Base-by-base conservation (phyloP, 163 green algal species). In the Scenedesmus sp. region DNA sequence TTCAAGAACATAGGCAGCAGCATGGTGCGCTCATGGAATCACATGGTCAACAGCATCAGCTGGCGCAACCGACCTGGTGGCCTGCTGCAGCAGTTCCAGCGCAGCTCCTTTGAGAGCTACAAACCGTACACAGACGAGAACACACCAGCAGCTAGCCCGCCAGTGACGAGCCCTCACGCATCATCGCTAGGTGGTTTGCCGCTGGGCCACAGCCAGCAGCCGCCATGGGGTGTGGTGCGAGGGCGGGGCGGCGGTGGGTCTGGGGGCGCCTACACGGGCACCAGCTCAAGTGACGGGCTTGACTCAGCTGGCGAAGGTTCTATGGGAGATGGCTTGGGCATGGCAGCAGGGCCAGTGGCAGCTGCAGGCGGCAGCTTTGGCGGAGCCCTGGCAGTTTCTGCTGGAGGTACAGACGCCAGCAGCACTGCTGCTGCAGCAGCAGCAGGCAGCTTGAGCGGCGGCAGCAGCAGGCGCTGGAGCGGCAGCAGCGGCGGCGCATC, bases 41-140 rank as follows among this genome's bases (percentile, higher is more conserved):
- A 89, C 34, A 82, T 54, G n/a, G 57, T 64, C 57, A 79, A 62
- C 54, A 90, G 60, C 67, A 73, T 90, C 34, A 85, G 86, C 66
- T 90, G 66, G 86, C 86, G 67, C 3, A 12, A 7, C 13, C 26
- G 26, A 34, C 34, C 23, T 13, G 74, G 34, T 46, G 34, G 70
- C 84, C 60, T 73, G 18, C 52, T 81, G 83, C 70, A 46, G 70
- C 34, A 60, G 46, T 87, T 73, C 55, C 54, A 67, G 18, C 82
- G 82, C 82, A 87, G 82, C 82, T 56, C 20, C 5, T 85, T 85
- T 62, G 82, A 87, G 18, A 86, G 73, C 26, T 91, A 91, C 73
- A 85, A 74, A 56, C 87, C 73, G 2, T 86, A 91, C 57, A 77
- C 74, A 10, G 74, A 91, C 52, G 73, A 57, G 1, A 73, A 57